Conservation (phyloP, 2,329 filamentous ascomycete species). For the Furcasterigmium furcatum region DNA sequence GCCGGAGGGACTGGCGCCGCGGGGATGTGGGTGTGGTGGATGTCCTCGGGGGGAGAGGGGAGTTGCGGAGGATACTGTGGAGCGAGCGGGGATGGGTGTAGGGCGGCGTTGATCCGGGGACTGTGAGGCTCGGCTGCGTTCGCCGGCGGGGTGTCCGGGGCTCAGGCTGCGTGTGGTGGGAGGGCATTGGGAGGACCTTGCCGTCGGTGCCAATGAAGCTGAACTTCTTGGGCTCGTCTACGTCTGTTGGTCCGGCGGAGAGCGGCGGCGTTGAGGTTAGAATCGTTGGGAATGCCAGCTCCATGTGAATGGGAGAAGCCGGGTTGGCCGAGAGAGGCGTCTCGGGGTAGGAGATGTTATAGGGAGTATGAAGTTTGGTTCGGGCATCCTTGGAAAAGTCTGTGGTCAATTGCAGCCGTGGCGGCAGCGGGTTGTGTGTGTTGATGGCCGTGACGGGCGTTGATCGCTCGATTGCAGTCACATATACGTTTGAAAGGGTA, state of each 20-base stretch:
- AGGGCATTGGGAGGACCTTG: constrained; percentile 9
- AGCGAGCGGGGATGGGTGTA: constrained; percentile 57
- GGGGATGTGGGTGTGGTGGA: constrained; percentile 50
- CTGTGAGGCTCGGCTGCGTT: constrained; percentile 22
- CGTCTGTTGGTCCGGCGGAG: constrained; percentile 49
- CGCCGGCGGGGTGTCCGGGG: constrained; percentile 34
- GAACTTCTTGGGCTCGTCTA: constrained; percentile 37
- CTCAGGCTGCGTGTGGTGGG: constrained; percentile 3
- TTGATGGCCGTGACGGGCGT: constrained; percentile 49
- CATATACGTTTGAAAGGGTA: constrained; percentile 63
- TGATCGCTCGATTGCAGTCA: constrained; percentile 58
- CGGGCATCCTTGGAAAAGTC: constrained; percentile 25
- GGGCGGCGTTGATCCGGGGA: constrained; percentile 33
- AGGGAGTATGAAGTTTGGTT: constrained; percentile 37
- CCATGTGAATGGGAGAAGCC: constrained; percentile 42
- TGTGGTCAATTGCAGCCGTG: constrained; percentile 32
- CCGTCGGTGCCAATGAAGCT: constrained; percentile 38
- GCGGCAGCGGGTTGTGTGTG: constrained; percentile 28
- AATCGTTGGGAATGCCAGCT: constrained; percentile 48
- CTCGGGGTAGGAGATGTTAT: constrained; percentile 44
- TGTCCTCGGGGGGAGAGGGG: constrained; percentile 53
- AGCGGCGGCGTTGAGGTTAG: constrained; percentile 59
- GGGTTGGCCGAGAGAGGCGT: constrained; percentile 52
- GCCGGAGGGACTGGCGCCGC: constrained; percentile 48
- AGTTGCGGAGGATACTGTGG: constrained; percentile 65